Percentiles rank a stretch among this genome's conserved stretches.
phyloP scores from a whole-genome alignment of 345 rosid species.

The Camelina neglecta region DNA sequence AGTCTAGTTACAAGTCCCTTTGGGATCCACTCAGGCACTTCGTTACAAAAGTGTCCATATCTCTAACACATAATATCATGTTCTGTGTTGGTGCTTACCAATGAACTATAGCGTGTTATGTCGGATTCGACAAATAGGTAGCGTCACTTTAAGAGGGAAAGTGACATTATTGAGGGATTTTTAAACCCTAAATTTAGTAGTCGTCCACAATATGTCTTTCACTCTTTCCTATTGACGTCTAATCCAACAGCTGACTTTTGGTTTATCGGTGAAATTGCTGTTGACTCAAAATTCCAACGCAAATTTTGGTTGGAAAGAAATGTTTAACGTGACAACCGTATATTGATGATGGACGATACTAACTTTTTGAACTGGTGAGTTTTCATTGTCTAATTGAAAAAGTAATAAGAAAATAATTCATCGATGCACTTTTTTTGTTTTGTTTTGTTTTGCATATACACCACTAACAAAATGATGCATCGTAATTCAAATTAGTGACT shows the following conservation, averaged over 20 bases:
- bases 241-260: conserved; percentile 17
- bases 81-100: conserved; percentile 29
- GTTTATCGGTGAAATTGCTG: background rate
- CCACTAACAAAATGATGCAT: background rate
- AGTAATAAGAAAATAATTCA: background rate
- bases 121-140: conserved; percentile 29
- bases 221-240: conserved; percentile 6
- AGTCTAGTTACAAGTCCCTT: conserved; percentile 16
- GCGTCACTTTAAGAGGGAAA: conserved; percentile 16
- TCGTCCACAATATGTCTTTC: conserved; percentile 20
- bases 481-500: background rate
- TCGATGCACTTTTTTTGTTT: background rate
- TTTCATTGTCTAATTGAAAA: conserved; percentile 1
- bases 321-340: background rate
- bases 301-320: conserved; percentile 14
- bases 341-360: conserved; percentile 2
- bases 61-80: conserved; percentile 18
- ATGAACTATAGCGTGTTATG: conserved; percentile 32
- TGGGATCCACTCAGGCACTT: conserved; percentile 22
- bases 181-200: conserved; percentile 9
- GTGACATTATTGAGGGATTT: conserved; percentile 22
- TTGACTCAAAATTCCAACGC: conserved; percentile 2
- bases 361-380: conserved; percentile 13
- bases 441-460: background rate
- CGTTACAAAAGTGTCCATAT: conserved; percentile 8